These are phyloP conservation scores for Dioszegia crocea DNA, from an alignment of 768 basidiomycete species.

Conservation along the genomic window DNA sequence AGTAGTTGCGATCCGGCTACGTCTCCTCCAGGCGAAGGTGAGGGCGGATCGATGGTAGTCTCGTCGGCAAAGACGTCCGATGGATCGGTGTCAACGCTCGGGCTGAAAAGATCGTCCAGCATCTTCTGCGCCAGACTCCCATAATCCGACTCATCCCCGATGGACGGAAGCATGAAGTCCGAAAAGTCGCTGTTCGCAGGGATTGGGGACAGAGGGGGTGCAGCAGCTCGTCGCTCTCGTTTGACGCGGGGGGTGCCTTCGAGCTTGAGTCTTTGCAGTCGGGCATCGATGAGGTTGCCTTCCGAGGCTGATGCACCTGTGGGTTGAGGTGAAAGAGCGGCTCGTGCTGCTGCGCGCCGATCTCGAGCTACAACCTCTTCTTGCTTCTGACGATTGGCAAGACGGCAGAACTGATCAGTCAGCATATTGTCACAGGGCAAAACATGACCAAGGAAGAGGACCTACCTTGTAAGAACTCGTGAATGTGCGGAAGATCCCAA, in stretches of 20 bases:
- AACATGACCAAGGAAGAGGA: too few species aligned
- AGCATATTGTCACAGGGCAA: neutral
- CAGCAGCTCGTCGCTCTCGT: constrained; percentile 34
- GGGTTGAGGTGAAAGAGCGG: constrained; percentile 44
- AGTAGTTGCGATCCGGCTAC: neutral
- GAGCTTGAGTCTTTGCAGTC: constrained; percentile 41
- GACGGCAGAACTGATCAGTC: constrained; percentile 72
- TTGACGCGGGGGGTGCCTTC: constrained; percentile 49
- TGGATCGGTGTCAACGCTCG: neutral
- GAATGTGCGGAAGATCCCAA: constrained; percentile 94
- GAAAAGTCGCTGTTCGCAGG: constrained; percentile 30
- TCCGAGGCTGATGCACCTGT: constrained; percentile 34
- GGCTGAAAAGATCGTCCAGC: constrained; percentile 24
- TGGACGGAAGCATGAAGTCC: constrained; percentile 32
- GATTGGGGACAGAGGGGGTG: constrained; percentile 36
- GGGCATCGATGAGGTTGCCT: constrained; percentile 42
- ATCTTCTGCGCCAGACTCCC: constrained; percentile 35
- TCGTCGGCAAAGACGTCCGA: neutral
- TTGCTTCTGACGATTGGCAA: constrained; percentile 67
- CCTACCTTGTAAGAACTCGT: constrained; percentile 70
- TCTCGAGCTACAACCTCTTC: constrained; percentile 68
- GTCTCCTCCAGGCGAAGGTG: neutral
- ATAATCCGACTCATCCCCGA: constrained; percentile 25
- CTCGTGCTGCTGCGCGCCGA: constrained; percentile 60
- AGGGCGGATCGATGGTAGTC: neutral